Evolutionary conservation across 768 basidiomycete genomes (phyloP).

Genomic region (Mycena crocata): DNA sequence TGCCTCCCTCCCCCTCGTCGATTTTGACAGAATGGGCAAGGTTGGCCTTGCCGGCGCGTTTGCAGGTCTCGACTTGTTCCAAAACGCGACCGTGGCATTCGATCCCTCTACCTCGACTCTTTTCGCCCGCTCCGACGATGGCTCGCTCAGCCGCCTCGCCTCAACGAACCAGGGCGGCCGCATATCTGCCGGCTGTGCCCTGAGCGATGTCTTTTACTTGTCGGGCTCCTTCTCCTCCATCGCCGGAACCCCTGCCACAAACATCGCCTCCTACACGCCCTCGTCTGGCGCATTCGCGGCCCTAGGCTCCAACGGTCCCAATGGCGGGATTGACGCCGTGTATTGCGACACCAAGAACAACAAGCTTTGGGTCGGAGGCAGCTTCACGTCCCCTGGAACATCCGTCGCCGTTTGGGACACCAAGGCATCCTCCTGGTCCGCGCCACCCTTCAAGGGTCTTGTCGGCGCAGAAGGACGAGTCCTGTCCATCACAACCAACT

Average conservation of each 20-base stretch:
- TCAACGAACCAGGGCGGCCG: slow-evolving; percentile 85
- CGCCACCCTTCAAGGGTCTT: slow-evolving; percentile 86
- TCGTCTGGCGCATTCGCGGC: slow-evolving; percentile 67
- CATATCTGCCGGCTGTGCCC: slow-evolving; percentile 78
- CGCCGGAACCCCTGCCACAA: slow-evolving; percentile 66
- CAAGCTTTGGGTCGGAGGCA: slow-evolving; percentile 85
- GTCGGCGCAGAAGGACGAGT: slow-evolving; percentile 77
- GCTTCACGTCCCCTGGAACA: slow-evolving; percentile 73
- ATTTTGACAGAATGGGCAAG: slow-evolving; percentile 88
- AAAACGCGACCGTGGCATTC: slow-evolving; percentile 67
- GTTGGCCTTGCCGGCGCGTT: slow-evolving; percentile 92
- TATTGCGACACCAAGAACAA: slow-evolving; percentile 78
- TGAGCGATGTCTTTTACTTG: slow-evolving; percentile 78
- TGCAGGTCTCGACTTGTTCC: slow-evolving; percentile 84
- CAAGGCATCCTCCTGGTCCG: slow-evolving; percentile 74
- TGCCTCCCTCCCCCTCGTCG: slow-evolving; percentile 67
- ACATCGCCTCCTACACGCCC: slow-evolving; percentile 82
- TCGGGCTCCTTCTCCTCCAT: slow-evolving; percentile 88
- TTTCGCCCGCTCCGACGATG: slow-evolving; percentile 72
- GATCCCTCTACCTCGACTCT: slow-evolving; percentile 81
- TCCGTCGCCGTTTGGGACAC: slow-evolving; percentile 80
- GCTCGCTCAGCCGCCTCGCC: slow-evolving; percentile 75
- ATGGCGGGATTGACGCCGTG: slow-evolving; percentile 78
- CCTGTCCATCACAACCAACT: slow-evolving; percentile 78
- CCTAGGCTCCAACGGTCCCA: slow-evolving; percentile 76